phyloP scores from a whole-genome alignment of 2,329 filamentous ascomycete genomes.

The Aspergillus unguis region DNA sequence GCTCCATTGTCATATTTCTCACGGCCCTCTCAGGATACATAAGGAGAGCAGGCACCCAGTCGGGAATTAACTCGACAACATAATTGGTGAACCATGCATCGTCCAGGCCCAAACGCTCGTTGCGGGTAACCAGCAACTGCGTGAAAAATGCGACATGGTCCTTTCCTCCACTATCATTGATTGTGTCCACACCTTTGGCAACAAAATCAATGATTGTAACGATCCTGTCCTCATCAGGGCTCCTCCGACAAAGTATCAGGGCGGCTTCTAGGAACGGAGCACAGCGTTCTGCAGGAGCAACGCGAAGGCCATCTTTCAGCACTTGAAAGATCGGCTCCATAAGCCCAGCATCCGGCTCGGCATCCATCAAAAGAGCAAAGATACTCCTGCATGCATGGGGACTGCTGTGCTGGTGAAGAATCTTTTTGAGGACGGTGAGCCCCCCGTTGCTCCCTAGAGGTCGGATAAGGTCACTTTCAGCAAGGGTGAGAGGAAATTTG shows the following conservation, averaged over 20 bases:
- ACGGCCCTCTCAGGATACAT: slow-evolving; percentile 49
- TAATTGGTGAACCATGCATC: slow-evolving; percentile 33
- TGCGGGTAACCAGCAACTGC: slow-evolving; percentile 47
- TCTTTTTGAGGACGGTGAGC: slow-evolving; percentile 54
- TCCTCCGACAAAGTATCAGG: slow-evolving; percentile 50
- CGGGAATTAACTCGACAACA: slow-evolving; percentile 42
- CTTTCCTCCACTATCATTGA: slow-evolving; percentile 46
- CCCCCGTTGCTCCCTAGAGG: slow-evolving; percentile 33
- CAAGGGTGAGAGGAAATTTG: slow-evolving; percentile 32
- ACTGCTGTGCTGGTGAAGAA: slow-evolving; percentile 62
- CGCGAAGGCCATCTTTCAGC: slow-evolving; percentile 54
- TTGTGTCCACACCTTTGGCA: slow-evolving; percentile 48
- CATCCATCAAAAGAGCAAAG: slow-evolving; percentile 54
- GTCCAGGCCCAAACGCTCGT: slow-evolving; percentile 34
- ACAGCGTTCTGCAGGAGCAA: slow-evolving; percentile 47
- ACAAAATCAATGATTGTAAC: slow-evolving; percentile 39
- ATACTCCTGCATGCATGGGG: slow-evolving; percentile 53
- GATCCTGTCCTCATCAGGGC: slow-evolving; percentile 37
- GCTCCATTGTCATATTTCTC: slow-evolving; percentile 43
- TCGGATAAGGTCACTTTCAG: slow-evolving; percentile 34
- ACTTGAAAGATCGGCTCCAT: slow-evolving; percentile 50
- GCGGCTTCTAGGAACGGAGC: slow-evolving; percentile 59
- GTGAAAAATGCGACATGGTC: slow-evolving; percentile 54
- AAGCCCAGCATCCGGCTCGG: slow-evolving; percentile 51
- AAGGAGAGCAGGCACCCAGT: slow-evolving; percentile 53